These are phyloP conservation scores for Thuja plicata DNA, from an alignment of 83 land plant genomes.

Conservation along the genomic window DNA sequence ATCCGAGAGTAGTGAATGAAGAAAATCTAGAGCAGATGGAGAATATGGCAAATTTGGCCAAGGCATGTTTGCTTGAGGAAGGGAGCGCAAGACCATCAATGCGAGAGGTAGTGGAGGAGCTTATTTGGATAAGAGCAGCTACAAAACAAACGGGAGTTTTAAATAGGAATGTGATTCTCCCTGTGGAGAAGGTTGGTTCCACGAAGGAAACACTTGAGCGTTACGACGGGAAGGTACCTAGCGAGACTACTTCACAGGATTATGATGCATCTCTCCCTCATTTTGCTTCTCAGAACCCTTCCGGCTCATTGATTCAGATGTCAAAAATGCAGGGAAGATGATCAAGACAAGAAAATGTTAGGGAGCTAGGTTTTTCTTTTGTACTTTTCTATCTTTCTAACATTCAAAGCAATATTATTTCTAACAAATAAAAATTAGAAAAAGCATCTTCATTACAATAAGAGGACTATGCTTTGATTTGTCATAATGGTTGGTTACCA, in stretches of 20 bases:
- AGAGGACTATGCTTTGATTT: too few relatives aligned
- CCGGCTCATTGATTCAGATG: neutral
- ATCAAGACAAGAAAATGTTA: neutral
- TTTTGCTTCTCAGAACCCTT: neutral
- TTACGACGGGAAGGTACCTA: neutral
- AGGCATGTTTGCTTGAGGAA: conserved; percentile 20
- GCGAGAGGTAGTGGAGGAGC: conserved; percentile 22
- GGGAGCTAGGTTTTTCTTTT: too few relatives aligned
- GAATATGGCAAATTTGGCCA: neutral
- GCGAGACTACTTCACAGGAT: too few relatives aligned
- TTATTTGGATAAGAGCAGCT: neutral
- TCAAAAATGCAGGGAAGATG: neutral
- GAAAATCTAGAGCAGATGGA: neutral
- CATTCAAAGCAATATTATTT: too few relatives aligned
- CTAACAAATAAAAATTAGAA: too few relatives aligned
- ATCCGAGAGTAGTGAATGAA: neutral
- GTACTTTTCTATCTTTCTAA: too few relatives aligned
- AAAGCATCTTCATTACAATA: too few relatives aligned
- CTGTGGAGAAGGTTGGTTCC: neutral
- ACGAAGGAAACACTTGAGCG: neutral
- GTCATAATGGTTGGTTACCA: too few relatives aligned
- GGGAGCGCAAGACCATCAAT: conserved; percentile 24
- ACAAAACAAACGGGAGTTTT: neutral
- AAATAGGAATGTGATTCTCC: neutral
- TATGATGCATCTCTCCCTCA: too few relatives aligned